Percentiles rank a stretch among this genome's conserved stretches.
phyloP scores from a whole-genome alignment of 2,329 filamentous ascomycete genomes.

The Xylariaceae sp. region DNA sequence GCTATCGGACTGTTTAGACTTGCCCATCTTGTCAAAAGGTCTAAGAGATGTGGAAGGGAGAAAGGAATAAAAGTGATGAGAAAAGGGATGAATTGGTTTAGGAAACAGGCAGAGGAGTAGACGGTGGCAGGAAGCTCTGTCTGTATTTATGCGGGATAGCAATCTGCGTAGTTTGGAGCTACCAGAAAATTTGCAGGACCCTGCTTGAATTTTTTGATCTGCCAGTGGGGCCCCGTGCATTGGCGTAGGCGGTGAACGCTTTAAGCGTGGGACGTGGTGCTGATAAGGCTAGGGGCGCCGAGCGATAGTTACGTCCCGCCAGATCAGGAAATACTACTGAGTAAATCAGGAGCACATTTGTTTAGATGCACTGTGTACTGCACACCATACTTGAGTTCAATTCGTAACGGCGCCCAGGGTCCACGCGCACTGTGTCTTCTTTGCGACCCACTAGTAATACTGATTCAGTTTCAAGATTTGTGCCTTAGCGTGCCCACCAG shows the following conservation, averaged over 20 bases:
- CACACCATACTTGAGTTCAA: too few species aligned
- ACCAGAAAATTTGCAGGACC: constrained; percentile 17
- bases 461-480: too few species aligned
- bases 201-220: constrained; percentile 23
- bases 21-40: constrained; percentile 50
- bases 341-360: too few species aligned
- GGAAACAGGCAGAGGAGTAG: constrained; percentile 4
- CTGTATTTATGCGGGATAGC: constrained; percentile 20
- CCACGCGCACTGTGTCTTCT: too few species aligned
- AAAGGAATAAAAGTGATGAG: constrained; percentile 2
- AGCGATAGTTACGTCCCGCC: too few species aligned
- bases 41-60: not conserved
- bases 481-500: too few species aligned
- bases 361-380: too few species aligned
- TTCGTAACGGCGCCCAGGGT: too few species aligned
- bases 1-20: constrained; percentile 58
- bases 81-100: constrained; percentile 3
- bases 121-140: constrained; percentile 6
- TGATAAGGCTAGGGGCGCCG: constrained; percentile 15
- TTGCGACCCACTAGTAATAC: too few species aligned
- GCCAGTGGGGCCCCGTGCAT: constrained; percentile 22
- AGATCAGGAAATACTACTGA: too few species aligned
- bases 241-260: constrained; percentile 25
- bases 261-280: constrained; percentile 3
- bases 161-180: constrained; percentile 18